Percentiles rank a stretch among this genome's conserved stretches.
Evolutionary conservation across 176 grass and related monocot genomes (phyloP).

Genomic region (Avena eriantha): DNA sequence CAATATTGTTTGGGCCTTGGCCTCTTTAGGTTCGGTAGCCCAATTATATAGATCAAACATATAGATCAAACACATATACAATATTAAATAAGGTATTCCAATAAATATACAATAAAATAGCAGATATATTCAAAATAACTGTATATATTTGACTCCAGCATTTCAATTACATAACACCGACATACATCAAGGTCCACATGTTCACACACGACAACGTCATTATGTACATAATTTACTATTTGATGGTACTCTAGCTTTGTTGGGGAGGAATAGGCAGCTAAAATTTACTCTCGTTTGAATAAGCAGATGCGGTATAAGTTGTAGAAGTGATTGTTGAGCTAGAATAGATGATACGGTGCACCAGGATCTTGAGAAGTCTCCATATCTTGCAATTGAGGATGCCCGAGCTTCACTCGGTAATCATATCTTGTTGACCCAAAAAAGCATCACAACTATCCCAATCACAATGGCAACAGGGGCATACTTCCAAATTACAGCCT

Average conservation of each 20-base stretch:
- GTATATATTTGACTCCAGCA: too few relatives aligned
- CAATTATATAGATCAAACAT: too few relatives aligned
- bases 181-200: too few relatives aligned
- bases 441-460: conserved; percentile 80
- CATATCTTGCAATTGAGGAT: background rate
- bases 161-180: too few relatives aligned
- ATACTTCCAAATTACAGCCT: conserved; percentile 90
- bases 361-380: conserved; percentile 24
- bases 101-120: too few relatives aligned
- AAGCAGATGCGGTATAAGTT: conserved; percentile 54
- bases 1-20: too few relatives aligned
- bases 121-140: too few relatives aligned
- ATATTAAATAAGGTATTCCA: too few relatives aligned
- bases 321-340: conserved; percentile 45
- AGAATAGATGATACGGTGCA: background rate
- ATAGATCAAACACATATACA: too few relatives aligned
- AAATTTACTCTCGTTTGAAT: conserved; percentile 56
- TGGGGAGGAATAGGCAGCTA: conserved; percentile 33
- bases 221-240: conserved; percentile 26
- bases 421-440: conserved; percentile 97
- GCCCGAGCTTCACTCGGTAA: conserved; percentile 39
- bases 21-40: too few relatives aligned
- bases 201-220: too few relatives aligned
- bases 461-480: conserved; percentile 88
- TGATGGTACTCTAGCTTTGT: background rate